A percentile compares a stretch with the other conserved stretches of the same genome.
phyloP scores from a whole-genome alignment of 768 basidiomycete genomes.

The Suillus sp. region DNA sequence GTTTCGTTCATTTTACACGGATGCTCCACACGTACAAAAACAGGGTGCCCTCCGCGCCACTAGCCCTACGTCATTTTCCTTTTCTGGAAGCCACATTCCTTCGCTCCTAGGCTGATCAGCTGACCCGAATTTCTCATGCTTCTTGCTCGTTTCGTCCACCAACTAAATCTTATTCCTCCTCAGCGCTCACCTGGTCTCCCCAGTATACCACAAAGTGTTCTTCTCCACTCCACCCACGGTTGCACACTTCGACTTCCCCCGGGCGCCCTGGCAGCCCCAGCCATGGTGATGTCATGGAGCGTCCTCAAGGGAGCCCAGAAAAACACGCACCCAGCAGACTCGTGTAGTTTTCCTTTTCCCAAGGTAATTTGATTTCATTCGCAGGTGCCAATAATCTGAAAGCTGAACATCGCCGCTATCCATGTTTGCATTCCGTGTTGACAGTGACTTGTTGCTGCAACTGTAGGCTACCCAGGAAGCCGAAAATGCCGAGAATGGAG shows the following conservation, averaged over 20 bases:
- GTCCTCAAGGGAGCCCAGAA: background rate
- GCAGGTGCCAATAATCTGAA: background rate
- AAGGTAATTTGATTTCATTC: background rate
- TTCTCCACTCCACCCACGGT: background rate
- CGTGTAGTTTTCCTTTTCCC: background rate
- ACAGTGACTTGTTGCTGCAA: background rate
- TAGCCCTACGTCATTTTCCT: constrained; percentile 32
- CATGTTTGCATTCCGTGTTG: too few relatives aligned
- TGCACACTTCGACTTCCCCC: background rate
- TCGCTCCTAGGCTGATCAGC: background rate
- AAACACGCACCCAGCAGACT: constrained; percentile 1
- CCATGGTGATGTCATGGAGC: background rate
- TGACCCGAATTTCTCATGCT: constrained; percentile 5
- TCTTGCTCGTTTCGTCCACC: background rate
- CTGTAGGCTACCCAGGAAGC: background rate
- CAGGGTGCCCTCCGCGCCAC: constrained; percentile 37
- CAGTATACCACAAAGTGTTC: background rate
- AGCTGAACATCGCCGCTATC: background rate
- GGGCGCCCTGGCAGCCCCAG: background rate
- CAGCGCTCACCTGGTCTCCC: background rate
- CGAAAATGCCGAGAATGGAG: background rate
- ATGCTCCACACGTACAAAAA: constrained; percentile 38
- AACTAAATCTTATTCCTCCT: background rate
- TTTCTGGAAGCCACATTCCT: constrained; percentile 9
- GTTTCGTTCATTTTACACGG: constrained; percentile 30